A percentile compares a stretch with the other conserved stretches of the same genome.
Evolutionary conservation across 2,329 filamentous ascomycete species (phyloP).

Genomic region (Blastomyces parvus): DNA sequence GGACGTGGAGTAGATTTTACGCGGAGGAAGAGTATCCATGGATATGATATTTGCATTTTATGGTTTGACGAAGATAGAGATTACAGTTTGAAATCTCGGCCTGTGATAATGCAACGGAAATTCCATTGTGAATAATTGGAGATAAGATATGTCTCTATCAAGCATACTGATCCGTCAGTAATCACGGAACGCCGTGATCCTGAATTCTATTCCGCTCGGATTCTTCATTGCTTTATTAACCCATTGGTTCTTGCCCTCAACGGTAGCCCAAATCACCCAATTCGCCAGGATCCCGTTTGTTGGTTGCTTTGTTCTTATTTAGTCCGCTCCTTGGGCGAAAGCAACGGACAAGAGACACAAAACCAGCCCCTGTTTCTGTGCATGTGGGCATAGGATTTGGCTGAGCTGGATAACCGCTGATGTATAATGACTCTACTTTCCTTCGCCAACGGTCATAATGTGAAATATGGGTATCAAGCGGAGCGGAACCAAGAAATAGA

Average conservation of each 20-base stretch:
- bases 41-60: not conserved
- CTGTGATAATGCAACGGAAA: not conserved
- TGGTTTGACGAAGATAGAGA: not conserved
- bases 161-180: not conserved
- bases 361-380: not conserved
- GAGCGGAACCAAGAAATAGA: not conserved
- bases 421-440: not conserved
- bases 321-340: not conserved
- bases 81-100: not conserved
- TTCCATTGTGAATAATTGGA: not conserved
- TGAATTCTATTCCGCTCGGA: not conserved
- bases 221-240: not conserved
- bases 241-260: not conserved
- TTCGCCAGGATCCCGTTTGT: not conserved
- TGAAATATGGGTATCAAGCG: not conserved
- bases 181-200: not conserved
- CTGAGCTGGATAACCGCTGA: not conserved
- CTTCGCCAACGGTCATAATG: not conserved
- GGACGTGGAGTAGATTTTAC: not conserved
- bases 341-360: not conserved
- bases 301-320: not conserved
- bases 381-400: not conserved
- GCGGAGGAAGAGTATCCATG: not conserved
- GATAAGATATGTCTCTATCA: not conserved
- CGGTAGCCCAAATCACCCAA: not conserved